Evolutionary conservation across 768 basidiomycete genomes (phyloP), one percentile per base, ranked within the genome.

Genomic region (Tricholoma saponaceum): DNA sequence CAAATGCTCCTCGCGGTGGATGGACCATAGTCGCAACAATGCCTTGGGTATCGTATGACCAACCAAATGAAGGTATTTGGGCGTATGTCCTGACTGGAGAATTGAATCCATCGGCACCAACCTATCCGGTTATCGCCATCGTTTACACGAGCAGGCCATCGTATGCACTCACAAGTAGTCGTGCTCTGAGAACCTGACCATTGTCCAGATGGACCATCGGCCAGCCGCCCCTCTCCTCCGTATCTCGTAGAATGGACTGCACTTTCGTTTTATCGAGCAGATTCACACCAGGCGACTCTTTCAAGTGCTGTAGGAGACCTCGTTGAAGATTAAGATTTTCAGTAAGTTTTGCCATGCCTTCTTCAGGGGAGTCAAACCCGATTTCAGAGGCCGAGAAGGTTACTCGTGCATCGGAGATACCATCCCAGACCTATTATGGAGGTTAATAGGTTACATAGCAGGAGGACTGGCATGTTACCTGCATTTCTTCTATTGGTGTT

Each of bases 261-360:
- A 98, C 97, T 66, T 83, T 89, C 25, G 83, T 81, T 49, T 82
- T 83, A 63, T 96, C 91, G 5, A 89, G 63, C 5, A 98, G 63
- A 49, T 85, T 74, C 1, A 96, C 75, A 13, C 76, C 69, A 0
- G 79, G 76, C n/a, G 76, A 63, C 4, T 69, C 66, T 8, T 77
- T 75, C 9, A 97, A 78, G 64, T 83, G 82, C 1, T 78, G 77
- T 13, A 98, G 79, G 32, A 95, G 82, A 1, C 83, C 94, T 1
- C 88, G 83, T 72, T 98, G 97, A 1, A 99, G 78, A 67, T 98
- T 98, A 46, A 94, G 76, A 66, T 95, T 98, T 72, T 99, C 97
- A 0, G 88, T 93, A 65, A 98, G 75, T 22, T 84, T 85, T 14
- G 94, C 86, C 89, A 98, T 92, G 57, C 70, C 75, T 58, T 69